Evolutionary conservation across 1,139 yeast genomes (phyloP).

Genomic region (Scheffersomyces illinoinensis): DNA sequence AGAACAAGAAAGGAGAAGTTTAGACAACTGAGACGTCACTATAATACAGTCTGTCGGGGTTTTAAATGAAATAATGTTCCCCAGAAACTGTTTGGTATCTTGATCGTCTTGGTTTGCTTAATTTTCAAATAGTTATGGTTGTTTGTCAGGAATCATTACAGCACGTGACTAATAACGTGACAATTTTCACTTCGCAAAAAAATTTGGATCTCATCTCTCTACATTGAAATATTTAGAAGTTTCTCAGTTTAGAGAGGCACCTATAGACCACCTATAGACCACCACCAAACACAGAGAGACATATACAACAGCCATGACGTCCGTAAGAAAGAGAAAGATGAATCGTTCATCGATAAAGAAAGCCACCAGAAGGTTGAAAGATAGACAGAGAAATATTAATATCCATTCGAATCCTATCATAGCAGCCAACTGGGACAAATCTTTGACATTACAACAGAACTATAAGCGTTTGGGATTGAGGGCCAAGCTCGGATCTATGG

Average conservation of each 20-base stretch:
- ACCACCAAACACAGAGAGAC: neutral
- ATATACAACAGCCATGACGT: constrained; percentile 50
- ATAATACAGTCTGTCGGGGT: neutral
- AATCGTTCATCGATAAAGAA: constrained; percentile 69
- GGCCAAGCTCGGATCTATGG: constrained; percentile 60
- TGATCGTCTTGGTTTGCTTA: neutral
- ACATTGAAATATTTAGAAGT: neutral
- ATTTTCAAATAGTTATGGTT: neutral
- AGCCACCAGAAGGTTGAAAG: constrained; percentile 68
- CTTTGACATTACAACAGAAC: constrained; percentile 79
- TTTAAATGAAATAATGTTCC: too few species aligned
- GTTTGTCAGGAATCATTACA: too few species aligned
- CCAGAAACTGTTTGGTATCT: neutral
- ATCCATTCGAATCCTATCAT: constrained; percentile 76
- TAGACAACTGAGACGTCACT: neutral
- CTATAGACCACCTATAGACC: neutral
- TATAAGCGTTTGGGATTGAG: constrained; percentile 75
- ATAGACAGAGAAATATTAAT: constrained; percentile 63
- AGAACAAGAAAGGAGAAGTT: neutral
- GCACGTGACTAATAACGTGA: constrained; percentile 1
- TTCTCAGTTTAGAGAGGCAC: neutral
- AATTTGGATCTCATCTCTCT: constrained; percentile 3
- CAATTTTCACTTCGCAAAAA: constrained; percentile 1
- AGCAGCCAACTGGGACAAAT: constrained; percentile 87
- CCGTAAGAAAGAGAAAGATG: constrained; percentile 87